Evolutionary conservation across 352 stramenopile genomes (phyloP).

Genomic region (Pythium coloratum): DNA sequence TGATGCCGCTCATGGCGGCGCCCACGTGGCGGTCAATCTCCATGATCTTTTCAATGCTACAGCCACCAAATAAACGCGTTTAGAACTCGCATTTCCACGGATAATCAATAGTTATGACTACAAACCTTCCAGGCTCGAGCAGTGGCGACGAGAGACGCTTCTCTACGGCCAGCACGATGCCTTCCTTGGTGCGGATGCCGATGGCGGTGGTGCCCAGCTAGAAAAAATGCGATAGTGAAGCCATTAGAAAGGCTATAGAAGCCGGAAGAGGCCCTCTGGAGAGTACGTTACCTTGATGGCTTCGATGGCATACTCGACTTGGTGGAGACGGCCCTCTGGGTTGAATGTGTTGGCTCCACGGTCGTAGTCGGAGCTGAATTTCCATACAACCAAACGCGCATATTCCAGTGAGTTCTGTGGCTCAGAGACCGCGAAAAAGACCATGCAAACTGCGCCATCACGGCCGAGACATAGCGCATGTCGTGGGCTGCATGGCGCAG

Average conservation of each 20-base stretch:
- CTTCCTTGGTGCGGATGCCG: conserved; percentile 97
- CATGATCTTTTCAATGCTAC: conserved; percentile 99
- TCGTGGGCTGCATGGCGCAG: not conserved
- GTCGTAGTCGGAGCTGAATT: conserved; percentile 96
- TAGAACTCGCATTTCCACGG: no score
- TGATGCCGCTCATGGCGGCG: conserved; percentile 98
- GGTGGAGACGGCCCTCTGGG: conserved; percentile 98
- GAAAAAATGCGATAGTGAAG: not conserved
- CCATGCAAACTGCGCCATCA: not conserved
- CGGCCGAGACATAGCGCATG: not conserved
- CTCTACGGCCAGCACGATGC: conserved; percentile 97
- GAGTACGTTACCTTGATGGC: conserved; percentile 90
- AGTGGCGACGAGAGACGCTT: conserved; percentile 97
- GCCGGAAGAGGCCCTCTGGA: not conserved
- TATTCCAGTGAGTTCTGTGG: not conserved
- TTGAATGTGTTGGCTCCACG: conserved; percentile 99
- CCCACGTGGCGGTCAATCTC: conserved; percentile 99
- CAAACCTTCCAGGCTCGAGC: conserved; percentile 90
- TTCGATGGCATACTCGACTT: conserved; percentile 99
- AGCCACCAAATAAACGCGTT: not conserved
- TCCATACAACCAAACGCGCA: not conserved
- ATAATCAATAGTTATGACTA: no score
- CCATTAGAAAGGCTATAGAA: not conserved
- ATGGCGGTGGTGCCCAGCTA: conserved; percentile 98
- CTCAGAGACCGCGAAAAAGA: not conserved